Percentiles rank a stretch among this genome's conserved stretches.
phyloP scores from a whole-genome alignment of 805 yeast genomes.

The Nematodospora valgi region DNA sequence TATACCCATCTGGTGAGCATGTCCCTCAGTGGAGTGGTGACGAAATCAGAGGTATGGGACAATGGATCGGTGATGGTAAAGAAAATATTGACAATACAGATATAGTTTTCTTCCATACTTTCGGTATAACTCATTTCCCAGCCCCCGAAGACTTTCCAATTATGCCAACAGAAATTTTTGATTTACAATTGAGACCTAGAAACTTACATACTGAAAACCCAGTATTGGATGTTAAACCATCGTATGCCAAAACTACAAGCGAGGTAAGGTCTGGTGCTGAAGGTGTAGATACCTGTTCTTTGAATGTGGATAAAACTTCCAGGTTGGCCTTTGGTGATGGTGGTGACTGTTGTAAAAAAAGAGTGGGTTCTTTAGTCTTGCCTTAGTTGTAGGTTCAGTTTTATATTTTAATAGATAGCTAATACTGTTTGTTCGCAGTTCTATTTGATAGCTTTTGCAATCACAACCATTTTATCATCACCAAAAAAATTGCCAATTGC shows the following conservation, averaged over 20 bases:
- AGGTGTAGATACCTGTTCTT: slow-evolving; percentile 33
- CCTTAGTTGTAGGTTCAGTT: no score
- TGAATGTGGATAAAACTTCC: slow-evolving; percentile 37
- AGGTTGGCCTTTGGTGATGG: slow-evolving; percentile 34
- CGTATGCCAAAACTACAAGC: slow-evolving; percentile 40
- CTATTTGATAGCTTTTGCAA: no score
- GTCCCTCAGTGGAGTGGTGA: slow-evolving; percentile 75
- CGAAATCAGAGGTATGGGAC: slow-evolving; percentile 61
- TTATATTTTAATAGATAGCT: no score
- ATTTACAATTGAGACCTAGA: slow-evolving; percentile 72
- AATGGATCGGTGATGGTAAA: slow-evolving; percentile 63
- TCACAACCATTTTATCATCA: no score
- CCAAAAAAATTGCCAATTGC: no score
- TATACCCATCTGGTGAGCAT: slow-evolving; percentile 79
- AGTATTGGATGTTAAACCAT: slow-evolving; percentile 69
- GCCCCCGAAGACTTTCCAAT: slow-evolving; percentile 88
- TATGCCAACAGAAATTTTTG: slow-evolving; percentile 84
- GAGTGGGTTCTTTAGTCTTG: background rate
- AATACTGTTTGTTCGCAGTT: background rate
- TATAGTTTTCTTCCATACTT: slow-evolving; percentile 73
- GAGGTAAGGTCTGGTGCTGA: slow-evolving; percentile 35
- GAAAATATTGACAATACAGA: slow-evolving; percentile 65
- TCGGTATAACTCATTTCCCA: slow-evolving; percentile 83
- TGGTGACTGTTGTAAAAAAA: slow-evolving; percentile 18
- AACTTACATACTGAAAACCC: slow-evolving; percentile 79